Base-by-base conservation (phyloP, 2,329 filamentous ascomycete species). In the Ilyonectria destructans region DNA sequence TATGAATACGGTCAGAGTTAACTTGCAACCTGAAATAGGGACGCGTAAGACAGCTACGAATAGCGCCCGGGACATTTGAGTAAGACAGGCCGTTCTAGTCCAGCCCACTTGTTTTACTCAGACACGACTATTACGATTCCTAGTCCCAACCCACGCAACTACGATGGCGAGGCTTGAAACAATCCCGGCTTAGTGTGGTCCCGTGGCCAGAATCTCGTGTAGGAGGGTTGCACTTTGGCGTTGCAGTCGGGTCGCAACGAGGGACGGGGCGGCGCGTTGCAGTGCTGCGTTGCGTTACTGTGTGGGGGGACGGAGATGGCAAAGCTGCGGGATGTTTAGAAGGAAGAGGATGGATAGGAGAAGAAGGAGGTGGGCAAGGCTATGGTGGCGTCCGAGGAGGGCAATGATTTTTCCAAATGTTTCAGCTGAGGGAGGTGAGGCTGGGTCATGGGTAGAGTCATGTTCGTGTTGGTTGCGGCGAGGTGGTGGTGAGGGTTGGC, bases 371-470 rank as follows among this genome's bases (percentile, higher is more conserved):
- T 9, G 51, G 29, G 31, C 6, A 29, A 37, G 37, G 43, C 43
- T 23, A n/a, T 9, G 51, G 29, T 17, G 49, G 31, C 37, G 40
- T 13, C 54, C 40, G 56, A 37, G 29, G 46, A 43, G 15, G 29
- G 29, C 29, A 46, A 19, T n/a, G 35, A 37, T 17, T 37, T 29
- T 19, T 40, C 9, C 19, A 29, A 56, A 57, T 66, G 51, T 62
- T 52, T 67, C 54, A 58, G 58, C 45, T 67, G 58, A 58, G 26
- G 64, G 58, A 58, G 58, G 64, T 58, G 64, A 67, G 64, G 64
- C 55, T 29, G 37, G 64, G 64, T 67, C 64, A 67, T 67, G 64
- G 46, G 63, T 48, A 58, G n/a, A 17, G 19, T 63, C 57, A 51
- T 40, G 29, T 35, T 37, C 37, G 35, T 43, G 35, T 19, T 46